Percentiles rank a stretch among this genome's conserved stretches.
These are phyloP conservation scores for Eimeria falciformis DNA, from an alignment of 169 alveolate species.

Conservation along the genomic window DNA sequence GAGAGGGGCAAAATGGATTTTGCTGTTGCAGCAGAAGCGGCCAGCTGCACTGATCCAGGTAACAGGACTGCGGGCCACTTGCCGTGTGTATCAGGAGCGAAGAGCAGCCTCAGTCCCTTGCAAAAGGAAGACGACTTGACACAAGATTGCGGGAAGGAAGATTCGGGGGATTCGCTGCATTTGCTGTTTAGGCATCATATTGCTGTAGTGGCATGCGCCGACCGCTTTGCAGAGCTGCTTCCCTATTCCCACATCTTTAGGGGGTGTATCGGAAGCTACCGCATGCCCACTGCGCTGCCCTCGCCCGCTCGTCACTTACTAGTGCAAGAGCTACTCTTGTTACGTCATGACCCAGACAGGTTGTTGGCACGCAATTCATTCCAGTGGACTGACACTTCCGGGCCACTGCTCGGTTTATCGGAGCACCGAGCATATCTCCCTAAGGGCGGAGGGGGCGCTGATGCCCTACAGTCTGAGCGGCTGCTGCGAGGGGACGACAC, in stretches of 20 bases:
- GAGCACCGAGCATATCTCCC: too few relatives aligned
- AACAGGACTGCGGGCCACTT: background rate
- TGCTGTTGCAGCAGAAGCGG: background rate
- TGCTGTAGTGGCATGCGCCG: conserved; percentile 58
- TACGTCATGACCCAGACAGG: conserved; percentile 73
- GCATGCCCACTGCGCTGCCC: conserved; percentile 64
- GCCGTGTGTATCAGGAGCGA: conserved; percentile 16
- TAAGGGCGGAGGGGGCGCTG: conserved; percentile 37
- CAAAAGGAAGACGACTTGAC: background rate
- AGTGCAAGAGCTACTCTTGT: conserved; percentile 62
- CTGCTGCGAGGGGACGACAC: conserved; percentile 10
- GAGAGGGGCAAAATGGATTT: conserved; percentile 7
- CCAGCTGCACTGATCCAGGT: background rate
- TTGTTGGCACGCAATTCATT: conserved; percentile 70
- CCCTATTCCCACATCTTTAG: conserved; percentile 73
- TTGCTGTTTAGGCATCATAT: conserved; percentile 51
- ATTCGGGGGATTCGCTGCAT: conserved; percentile 43
- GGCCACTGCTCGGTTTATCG: conserved; percentile 49
- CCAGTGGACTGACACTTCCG: conserved; percentile 75
- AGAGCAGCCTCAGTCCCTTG: background rate
- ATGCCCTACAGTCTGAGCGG: conserved; percentile 35
- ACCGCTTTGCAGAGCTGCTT: conserved; percentile 72
- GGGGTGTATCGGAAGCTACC: conserved; percentile 53
- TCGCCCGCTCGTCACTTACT: conserved; percentile 72
- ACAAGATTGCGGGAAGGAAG: background rate